phyloP scores from a whole-genome alignment of 2,329 filamentous ascomycete species.

The Colletotrichum lindemuthianum region DNA sequence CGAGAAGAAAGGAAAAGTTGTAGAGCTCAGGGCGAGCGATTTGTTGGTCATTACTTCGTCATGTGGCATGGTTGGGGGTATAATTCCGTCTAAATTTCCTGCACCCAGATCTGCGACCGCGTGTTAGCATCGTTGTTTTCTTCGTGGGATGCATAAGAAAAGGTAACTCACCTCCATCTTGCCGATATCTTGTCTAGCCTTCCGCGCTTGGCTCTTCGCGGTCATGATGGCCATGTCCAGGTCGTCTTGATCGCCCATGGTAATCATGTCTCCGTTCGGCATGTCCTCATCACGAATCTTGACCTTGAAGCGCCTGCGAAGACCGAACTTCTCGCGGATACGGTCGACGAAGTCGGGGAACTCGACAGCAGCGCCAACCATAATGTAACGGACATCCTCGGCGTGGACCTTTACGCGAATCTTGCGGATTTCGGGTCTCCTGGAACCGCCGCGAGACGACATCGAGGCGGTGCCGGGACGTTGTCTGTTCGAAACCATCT shows the following conservation, averaged over 20 bases:
- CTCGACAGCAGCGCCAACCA: constrained; percentile 77
- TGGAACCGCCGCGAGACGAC: constrained; percentile 63
- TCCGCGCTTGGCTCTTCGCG: constrained; percentile 74
- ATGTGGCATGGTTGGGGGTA: constrained; percentile 35
- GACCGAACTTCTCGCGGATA: constrained; percentile 87
- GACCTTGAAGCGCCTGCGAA: constrained; percentile 84
- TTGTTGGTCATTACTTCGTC: constrained; percentile 48
- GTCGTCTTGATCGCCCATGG: constrained; percentile 96
- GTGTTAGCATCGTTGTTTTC: constrained; percentile 39
- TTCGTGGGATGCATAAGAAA: no score
- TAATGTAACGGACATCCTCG: constrained; percentile 91
- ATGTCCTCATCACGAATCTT: constrained; percentile 85
- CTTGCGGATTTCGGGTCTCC: constrained; percentile 75
- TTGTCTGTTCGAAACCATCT: constrained; percentile 75
- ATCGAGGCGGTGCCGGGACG: constrained; percentile 57
- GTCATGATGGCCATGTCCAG: constrained; percentile 84
- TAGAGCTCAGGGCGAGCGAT: constrained; percentile 22
- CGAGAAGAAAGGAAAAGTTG: constrained; percentile 26
- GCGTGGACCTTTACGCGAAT: constrained; percentile 93
- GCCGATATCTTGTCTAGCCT: constrained; percentile 81
- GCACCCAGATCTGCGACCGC: constrained; percentile 57
- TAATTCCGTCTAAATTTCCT: constrained; percentile 52
- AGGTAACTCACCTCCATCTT: constrained; percentile 87
- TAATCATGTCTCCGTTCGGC: constrained; percentile 89
- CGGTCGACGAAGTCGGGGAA: constrained; percentile 82